A percentile compares a stretch with the other conserved stretches of the same genome.
Evolutionary conservation across 805 yeast species (phyloP).

Genomic region (Nakazawaea ishiwadae): DNA sequence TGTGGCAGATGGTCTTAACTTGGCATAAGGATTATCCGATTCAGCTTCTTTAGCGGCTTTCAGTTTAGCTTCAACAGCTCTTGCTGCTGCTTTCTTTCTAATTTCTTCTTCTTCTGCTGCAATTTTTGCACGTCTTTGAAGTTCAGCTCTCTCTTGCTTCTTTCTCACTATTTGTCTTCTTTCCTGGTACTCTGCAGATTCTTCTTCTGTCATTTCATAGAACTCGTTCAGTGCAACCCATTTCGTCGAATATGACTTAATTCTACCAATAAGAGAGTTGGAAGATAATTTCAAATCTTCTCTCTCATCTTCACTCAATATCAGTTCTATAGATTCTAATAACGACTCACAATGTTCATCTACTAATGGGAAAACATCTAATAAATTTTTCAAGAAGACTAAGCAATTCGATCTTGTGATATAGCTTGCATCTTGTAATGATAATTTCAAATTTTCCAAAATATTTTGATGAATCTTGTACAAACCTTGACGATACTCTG

Average conservation of each 20-base stretch:
- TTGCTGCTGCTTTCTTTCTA: constrained; percentile 12
- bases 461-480: constrained; percentile 54
- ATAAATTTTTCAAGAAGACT: constrained; percentile 63
- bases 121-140: constrained; percentile 14
- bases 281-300: constrained; percentile 81
- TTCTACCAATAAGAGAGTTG: constrained; percentile 62
- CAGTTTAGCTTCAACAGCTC: neutral
- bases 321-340: constrained; percentile 38
- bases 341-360: constrained; percentile 60
- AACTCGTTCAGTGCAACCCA: constrained; percentile 58
- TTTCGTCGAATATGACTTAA: constrained; percentile 46
- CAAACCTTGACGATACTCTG: constrained; percentile 19
- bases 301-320: constrained; percentile 53
- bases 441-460: constrained; percentile 34
- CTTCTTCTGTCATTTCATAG: constrained; percentile 42
- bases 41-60: neutral
- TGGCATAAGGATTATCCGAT: neutral
- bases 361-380: constrained; percentile 61
- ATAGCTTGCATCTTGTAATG: constrained; percentile 53
- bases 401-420: constrained; percentile 79
- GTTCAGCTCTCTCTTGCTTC: constrained; percentile 18
- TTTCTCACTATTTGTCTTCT: constrained; percentile 16
- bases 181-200: constrained; percentile 25
- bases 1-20: neutral
- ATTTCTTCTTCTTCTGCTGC: constrained; percentile 15